Base-by-base conservation (phyloP, 2,329 filamentous ascomycete genomes). In the Venturia carpophila region DNA sequence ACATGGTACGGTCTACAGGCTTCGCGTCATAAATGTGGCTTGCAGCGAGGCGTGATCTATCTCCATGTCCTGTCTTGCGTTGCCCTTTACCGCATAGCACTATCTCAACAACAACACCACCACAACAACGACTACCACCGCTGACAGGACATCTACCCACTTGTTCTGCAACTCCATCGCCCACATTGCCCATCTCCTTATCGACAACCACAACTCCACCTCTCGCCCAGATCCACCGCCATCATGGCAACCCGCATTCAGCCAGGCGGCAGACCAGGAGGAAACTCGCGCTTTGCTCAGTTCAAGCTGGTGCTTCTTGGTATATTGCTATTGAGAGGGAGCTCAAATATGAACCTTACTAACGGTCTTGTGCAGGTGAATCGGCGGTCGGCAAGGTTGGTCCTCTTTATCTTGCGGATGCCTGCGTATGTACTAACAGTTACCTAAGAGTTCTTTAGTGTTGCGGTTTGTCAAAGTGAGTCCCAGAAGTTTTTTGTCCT, bases 251-350 rank as follows among this genome's bases (percentile, higher is more conserved):
- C 90, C 77, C 87, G 92, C 86, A 86, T 87, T 80, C 87, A 83
- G 85, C 87, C 87, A 85, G 82, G 83, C 74, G 82, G 80, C 73
- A 81, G 85, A 69, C 83, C 84, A 67, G 83, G 83, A 73, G 65
- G 74, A 69, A 56, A 74, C 69, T 75, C 90, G 79, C 88, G 93
- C 74, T 97, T 99, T 79, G 93, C 94, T 73, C 94, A 99, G 84
- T 99, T 99, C 82, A 99, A 99, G 84, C 85, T 99, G 72, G 94
- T 99, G 70, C 83, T 99, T 75, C 84, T 99, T 69, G 94, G 94
- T 97, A 85, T 71, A 88, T 74, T 49, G 63, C 63, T 62, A 34
- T 15, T 37, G 1, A 39, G 56, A 6, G 2, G 27, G 13, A 42
- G 17, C 7, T 55, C 24, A 63, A 7, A 60, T 42, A 21, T 11